phyloP scores from a whole-genome alignment of 164 flowering plant species.

The Kalanchoe fedtschenkoi region DNA sequence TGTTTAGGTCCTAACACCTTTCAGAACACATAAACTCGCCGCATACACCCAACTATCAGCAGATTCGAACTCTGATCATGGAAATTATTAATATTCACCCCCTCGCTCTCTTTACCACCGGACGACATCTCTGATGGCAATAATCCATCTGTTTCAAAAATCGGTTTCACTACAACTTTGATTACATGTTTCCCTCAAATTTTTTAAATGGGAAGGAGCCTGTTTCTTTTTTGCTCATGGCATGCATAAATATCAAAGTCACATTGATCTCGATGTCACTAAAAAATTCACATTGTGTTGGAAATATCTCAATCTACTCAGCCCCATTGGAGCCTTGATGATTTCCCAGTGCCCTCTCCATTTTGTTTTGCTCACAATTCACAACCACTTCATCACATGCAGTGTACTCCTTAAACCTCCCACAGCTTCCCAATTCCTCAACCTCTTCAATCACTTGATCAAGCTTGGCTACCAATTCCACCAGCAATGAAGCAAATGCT shows the following conservation, averaged over 20 bases:
- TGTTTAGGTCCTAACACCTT: too few species aligned
- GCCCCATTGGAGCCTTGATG: constrained; percentile 21
- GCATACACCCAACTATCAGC: too few species aligned
- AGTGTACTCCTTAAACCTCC: constrained; percentile 43
- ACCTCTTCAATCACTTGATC: constrained; percentile 73
- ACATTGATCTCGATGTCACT: background rate
- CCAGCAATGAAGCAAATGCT: constrained; percentile 84
- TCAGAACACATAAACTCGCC: too few species aligned
- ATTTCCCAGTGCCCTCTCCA: constrained; percentile 8
- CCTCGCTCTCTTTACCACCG: too few species aligned
- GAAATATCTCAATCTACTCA: constrained; percentile 11
- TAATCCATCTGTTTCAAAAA: too few species aligned
- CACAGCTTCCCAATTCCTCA: constrained; percentile 65
- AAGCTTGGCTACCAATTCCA: constrained; percentile 78
- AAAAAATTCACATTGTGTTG: background rate
- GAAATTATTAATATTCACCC: too few species aligned
- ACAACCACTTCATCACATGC: constrained; percentile 22
- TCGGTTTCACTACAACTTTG: too few species aligned
- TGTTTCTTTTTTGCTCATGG: too few species aligned
- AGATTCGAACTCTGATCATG: too few species aligned
- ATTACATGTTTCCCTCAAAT: too few species aligned
- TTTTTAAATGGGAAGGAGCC: too few species aligned
- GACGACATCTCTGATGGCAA: too few species aligned
- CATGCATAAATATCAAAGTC: background rate
- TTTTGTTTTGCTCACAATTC: constrained; percentile 11